These are phyloP conservation scores for Vaccinium darrowii DNA, from an alignment of 148 eudicot species.

Conservation along the genomic window DNA sequence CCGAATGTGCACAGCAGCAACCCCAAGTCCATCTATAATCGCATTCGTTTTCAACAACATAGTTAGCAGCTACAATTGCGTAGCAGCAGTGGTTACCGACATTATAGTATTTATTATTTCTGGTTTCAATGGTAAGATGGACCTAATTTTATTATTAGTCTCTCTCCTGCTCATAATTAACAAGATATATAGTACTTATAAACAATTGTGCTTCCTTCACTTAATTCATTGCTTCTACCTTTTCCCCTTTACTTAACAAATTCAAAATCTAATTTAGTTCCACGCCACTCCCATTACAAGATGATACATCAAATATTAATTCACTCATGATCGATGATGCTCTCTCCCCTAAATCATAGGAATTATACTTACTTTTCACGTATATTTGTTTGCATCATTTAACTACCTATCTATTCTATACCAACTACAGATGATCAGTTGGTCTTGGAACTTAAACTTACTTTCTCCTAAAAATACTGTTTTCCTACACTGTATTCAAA, in stretches of 20 bases:
- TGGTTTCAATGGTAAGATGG: not conserved
- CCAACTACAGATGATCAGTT: too few relatives aligned
- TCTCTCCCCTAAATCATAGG: not conserved
- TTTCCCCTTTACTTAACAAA: not conserved
- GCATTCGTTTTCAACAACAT: too few relatives aligned
- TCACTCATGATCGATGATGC: not conserved
- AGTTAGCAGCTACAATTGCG: too few relatives aligned
- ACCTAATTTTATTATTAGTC: not conserved
- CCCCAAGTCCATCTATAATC: too few relatives aligned
- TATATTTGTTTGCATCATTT: not conserved
- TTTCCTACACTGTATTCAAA: too few relatives aligned
- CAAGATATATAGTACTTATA: too few relatives aligned
- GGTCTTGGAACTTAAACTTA: too few relatives aligned
- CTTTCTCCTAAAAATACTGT: too few relatives aligned
- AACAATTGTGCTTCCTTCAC: too few relatives aligned
- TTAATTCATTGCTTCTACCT: not conserved
- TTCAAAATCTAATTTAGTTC: not conserved
- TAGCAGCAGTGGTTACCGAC: not conserved
- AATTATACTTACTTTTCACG: not conserved
- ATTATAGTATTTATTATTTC: too few relatives aligned
- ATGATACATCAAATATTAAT: not conserved
- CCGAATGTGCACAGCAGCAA: too few relatives aligned
- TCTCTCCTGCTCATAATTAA: not conserved
- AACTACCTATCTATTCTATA: not conserved
- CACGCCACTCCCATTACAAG: not conserved